Conservation (phyloP, 768 basidiomycete species). For the Guyanaporus albipodus region DNA sequence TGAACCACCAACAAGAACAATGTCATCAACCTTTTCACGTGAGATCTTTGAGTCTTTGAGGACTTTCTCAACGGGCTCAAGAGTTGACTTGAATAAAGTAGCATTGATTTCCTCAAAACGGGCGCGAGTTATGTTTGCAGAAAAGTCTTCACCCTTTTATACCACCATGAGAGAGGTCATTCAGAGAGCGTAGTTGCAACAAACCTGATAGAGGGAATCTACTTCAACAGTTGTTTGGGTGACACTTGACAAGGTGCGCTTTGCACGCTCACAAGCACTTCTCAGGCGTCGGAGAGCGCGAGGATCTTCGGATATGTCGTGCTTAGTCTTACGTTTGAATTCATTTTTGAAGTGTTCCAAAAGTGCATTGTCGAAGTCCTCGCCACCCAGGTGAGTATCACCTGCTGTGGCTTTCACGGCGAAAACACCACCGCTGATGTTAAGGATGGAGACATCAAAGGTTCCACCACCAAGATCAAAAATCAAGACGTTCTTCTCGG, state of each 20-base stretch:
- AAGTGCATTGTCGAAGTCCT: conserved; percentile 99
- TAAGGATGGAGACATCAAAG: conserved; percentile 98
- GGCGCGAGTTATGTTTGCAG: conserved; percentile 97
- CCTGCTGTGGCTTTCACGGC: conserved; percentile 99
- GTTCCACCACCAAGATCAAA: conserved; percentile 99
- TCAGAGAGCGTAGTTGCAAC: conserved; percentile 13
- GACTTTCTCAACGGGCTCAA: conserved; percentile 98
- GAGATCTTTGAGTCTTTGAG: conserved; percentile 98
- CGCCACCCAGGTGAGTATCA: conserved; percentile 99
- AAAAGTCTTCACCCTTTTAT: conserved; percentile 90
- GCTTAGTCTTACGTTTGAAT: conserved; percentile 97
- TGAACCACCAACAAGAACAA: conserved; percentile 99
- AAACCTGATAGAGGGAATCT: conserved; percentile 92
- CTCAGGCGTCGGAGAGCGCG: conserved; percentile 95
- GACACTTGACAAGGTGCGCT: conserved; percentile 97
- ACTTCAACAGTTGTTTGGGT: conserved; percentile 99
- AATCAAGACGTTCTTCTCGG: conserved; percentile 97
- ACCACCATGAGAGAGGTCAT: conserved; percentile 8
- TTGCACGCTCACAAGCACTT: conserved; percentile 98
- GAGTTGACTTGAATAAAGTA: conserved; percentile 88
- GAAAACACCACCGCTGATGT: conserved; percentile 97
- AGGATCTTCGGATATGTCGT: conserved; percentile 94
- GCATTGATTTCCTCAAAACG: conserved; percentile 99
- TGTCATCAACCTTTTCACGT: conserved; percentile 96
- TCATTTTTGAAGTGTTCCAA: conserved; percentile 99